A percentile compares a stretch with the other conserved stretches of the same genome.
phyloP scores from a whole-genome alignment of 805 yeast species.

The Lipomyces mesembrius region DNA sequence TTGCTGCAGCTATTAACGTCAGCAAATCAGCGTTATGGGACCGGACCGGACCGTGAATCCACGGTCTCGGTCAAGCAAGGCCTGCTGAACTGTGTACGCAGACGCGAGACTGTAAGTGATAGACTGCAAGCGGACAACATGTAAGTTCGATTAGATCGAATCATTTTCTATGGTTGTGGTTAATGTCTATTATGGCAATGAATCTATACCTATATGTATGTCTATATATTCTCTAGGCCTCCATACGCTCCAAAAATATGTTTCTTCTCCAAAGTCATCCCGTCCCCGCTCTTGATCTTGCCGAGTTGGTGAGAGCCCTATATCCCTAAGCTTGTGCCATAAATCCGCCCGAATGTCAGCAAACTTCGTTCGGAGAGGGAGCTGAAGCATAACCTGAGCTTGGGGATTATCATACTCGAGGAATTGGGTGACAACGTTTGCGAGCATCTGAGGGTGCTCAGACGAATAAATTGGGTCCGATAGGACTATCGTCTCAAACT shows the following conservation, averaged over 20 bases:
- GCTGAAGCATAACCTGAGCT: slow-evolving; percentile 65
- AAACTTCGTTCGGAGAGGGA: slow-evolving; percentile 73
- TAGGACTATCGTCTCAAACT: slow-evolving; percentile 65
- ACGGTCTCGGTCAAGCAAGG: too few species aligned
- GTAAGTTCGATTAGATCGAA: too few species aligned
- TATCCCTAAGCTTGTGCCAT: slow-evolving; percentile 57
- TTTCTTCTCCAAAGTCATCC: slow-evolving; percentile 84
- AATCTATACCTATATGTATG: background rate
- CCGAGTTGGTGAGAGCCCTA: slow-evolving; percentile 45
- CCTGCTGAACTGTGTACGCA: too few species aligned
- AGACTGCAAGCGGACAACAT: too few species aligned
- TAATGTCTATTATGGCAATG: background rate
- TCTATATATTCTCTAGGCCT: slow-evolving; percentile 12
- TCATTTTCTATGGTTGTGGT: background rate
- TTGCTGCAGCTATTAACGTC: too few species aligned
- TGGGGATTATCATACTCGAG: slow-evolving; percentile 43
- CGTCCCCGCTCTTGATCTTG: slow-evolving; percentile 62
- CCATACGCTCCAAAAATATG: slow-evolving; percentile 50
- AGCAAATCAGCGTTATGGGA: too few species aligned
- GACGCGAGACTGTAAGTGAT: too few species aligned
- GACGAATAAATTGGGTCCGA: slow-evolving; percentile 91
- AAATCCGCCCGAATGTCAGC: slow-evolving; percentile 65
- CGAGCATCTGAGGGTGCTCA: slow-evolving; percentile 77
- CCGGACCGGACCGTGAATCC: too few species aligned
- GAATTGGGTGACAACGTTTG: slow-evolving; percentile 60